Evolutionary conservation across 192 early-diverging fungal species (phyloP).

Genomic region (Cetraspora pellucida): DNA sequence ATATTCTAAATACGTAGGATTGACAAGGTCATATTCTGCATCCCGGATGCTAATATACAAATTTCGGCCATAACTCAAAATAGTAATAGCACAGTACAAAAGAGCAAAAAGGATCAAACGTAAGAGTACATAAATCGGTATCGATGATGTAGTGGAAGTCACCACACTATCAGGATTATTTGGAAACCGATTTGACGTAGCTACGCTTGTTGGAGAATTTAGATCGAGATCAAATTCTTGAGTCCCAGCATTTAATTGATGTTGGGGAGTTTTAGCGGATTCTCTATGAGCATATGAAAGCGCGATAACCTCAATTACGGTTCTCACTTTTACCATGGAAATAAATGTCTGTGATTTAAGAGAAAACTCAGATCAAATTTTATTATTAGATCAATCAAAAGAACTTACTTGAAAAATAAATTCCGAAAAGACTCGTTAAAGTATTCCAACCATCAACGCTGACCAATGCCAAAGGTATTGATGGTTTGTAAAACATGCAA

Average conservation of each 20-base stretch:
- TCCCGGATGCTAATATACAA: not conserved
- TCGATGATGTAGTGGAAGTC: not conserved
- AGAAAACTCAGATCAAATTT: not conserved
- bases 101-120: conserved; percentile 5
- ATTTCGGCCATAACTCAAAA: conserved; percentile 5
- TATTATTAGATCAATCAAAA: not conserved
- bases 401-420: conserved; percentile 25
- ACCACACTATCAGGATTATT: not conserved
- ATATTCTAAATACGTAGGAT: conserved; percentile 13
- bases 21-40: not conserved
- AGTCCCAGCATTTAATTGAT: no score
- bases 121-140: conserved; percentile 18
- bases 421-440: conserved; percentile 14
- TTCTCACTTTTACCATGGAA: not conserved
- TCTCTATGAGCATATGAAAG: no score
- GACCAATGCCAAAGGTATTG: conserved; percentile 10
- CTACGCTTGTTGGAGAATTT: not conserved
- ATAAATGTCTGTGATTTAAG: not conserved
- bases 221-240: not conserved
- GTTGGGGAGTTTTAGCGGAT: no score
- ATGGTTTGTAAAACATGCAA: conserved; percentile 25
- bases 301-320: no score
- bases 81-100: conserved; percentile 18
- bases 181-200: not conserved
- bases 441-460: conserved; percentile 34